Conservation (phyloP, 306 rosid genomes). For the Cicer pinnatifidum region DNA sequence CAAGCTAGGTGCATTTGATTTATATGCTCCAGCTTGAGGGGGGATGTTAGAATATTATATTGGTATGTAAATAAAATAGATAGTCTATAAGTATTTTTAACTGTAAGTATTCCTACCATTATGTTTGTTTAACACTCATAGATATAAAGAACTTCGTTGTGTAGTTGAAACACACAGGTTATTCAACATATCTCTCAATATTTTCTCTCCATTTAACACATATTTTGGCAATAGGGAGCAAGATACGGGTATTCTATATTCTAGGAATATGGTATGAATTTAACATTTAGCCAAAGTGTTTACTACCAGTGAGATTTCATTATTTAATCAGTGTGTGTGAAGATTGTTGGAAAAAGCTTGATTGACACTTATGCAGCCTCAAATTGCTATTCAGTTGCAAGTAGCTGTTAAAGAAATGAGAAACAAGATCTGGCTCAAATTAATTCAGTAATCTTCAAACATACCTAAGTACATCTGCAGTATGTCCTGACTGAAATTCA, state of each 20-base stretch:
- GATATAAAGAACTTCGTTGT: no score
- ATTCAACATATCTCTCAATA: no score
- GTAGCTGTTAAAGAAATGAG: slow-evolving; percentile 24
- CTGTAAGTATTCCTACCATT: no score
- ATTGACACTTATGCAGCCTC: slow-evolving; percentile 22
- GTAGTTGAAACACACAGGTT: no score
- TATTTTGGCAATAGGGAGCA: neutral
- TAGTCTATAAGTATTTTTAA: no score
- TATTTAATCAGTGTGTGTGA: neutral
- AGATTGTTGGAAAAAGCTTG: slow-evolving; percentile 23
- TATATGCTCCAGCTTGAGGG: no score
- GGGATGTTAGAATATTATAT: no score
- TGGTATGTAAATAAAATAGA: no score
- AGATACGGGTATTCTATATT: neutral
- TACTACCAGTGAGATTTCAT: neutral
- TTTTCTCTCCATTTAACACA: no score
- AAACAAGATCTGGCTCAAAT: slow-evolving; percentile 32
- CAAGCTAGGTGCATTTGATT: no score
- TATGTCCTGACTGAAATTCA: slow-evolving; percentile 98
- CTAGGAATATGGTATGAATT: slow-evolving; percentile 23
- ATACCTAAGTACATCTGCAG: slow-evolving; percentile 89
- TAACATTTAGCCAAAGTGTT: slow-evolving; percentile 17
- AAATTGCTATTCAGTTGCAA: slow-evolving; percentile 9
- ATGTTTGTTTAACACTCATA: no score
- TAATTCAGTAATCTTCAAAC: slow-evolving; percentile 35